Percentiles rank a stretch among this genome's conserved stretches.
These are phyloP conservation scores for Pyricularia sp. DNA, from an alignment of 2,329 filamentous ascomycete species.

Conservation along the genomic window DNA sequence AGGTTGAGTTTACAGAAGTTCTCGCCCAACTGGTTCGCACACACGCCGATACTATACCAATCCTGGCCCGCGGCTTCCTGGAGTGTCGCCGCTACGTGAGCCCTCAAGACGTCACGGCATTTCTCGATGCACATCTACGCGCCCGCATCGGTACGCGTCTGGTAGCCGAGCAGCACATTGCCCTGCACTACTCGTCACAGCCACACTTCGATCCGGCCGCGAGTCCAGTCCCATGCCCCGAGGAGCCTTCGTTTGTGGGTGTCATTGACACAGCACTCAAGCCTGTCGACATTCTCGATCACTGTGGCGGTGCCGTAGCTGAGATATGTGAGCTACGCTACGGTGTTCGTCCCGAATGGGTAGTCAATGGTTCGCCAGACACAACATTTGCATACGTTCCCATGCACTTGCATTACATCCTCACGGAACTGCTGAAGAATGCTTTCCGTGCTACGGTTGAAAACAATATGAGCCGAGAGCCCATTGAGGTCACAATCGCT, in stretches of 20 bases:
- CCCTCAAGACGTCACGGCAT: conserved; percentile 73
- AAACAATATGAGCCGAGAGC: conserved; percentile 65
- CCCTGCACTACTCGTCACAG: conserved; percentile 64
- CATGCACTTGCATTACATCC: conserved; percentile 93
- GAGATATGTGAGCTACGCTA: conserved; percentile 97
- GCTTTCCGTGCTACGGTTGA: conserved; percentile 92
- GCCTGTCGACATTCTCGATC: conserved; percentile 71
- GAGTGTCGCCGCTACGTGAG: conserved; percentile 89
- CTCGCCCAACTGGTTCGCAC: conserved; percentile 94
- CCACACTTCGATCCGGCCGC: conserved; percentile 55
- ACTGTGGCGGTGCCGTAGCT: conserved; percentile 81
- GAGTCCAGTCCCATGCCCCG: conserved; percentile 39
- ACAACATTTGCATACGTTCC: conserved; percentile 92
- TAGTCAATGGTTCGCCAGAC: conserved; percentile 75
- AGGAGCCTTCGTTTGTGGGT: conserved; percentile 67
- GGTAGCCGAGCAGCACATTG: conserved; percentile 94
- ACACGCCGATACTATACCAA: conserved; percentile 88
- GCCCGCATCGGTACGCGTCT: conserved; percentile 89
- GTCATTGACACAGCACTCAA: conserved; percentile 84
- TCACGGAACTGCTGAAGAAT: conserved; percentile 94
- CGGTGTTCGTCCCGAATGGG: conserved; percentile 70
- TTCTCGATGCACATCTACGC: conserved; percentile 87
- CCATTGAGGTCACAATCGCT: conserved; percentile 87
- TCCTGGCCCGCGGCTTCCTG: conserved; percentile 83
- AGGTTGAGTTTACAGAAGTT: conserved; percentile 83